These are phyloP conservation scores for Penicillium parvum DNA, from an alignment of 495 filamentous ascomycete genomes.

Conservation along the genomic window DNA sequence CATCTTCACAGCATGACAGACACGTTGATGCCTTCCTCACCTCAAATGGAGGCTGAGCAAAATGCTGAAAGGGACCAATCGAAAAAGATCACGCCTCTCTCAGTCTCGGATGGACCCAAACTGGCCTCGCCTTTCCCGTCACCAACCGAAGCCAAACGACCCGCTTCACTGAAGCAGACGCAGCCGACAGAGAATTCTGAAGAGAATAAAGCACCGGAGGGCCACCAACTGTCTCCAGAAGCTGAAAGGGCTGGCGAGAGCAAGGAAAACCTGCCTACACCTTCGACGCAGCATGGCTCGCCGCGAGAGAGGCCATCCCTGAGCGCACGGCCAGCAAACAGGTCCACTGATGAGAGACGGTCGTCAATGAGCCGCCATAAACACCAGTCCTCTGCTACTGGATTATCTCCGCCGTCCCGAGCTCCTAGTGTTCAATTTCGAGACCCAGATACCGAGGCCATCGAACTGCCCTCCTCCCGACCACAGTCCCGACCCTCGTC, in stretches of 20 bases:
- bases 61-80: constrained; percentile 14
- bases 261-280: constrained; percentile 21
- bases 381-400: constrained; percentile 27
- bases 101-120: constrained; percentile 21
- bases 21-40: constrained; percentile 14
- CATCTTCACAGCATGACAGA: constrained; percentile 27
- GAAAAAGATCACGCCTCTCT: constrained; percentile 22
- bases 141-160: constrained; percentile 26
- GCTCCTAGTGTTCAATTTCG: constrained; percentile 64
- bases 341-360: constrained; percentile 21
- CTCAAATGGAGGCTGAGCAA: constrained; percentile 22
- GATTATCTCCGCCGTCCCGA: constrained; percentile 42
- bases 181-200: constrained; percentile 7
- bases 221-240: constrained; percentile 2
- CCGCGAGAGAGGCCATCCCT: constrained; percentile 23
- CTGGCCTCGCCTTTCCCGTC: constrained; percentile 34
- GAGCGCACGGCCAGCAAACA: constrained; percentile 26
- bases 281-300: constrained; percentile 20
- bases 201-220: constrained; percentile 3
- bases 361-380: constrained; percentile 19
- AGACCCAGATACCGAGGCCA: constrained; percentile 43
- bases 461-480: constrained; percentile 42
- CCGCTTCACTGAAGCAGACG: constrained; percentile 15
- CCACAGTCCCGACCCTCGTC: constrained; percentile 54
- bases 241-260: constrained; percentile 1